A percentile compares a stretch with the other conserved stretches of the same genome.
phyloP scores from a whole-genome alignment of 257 asterid species.

The Scutellaria minor region DNA sequence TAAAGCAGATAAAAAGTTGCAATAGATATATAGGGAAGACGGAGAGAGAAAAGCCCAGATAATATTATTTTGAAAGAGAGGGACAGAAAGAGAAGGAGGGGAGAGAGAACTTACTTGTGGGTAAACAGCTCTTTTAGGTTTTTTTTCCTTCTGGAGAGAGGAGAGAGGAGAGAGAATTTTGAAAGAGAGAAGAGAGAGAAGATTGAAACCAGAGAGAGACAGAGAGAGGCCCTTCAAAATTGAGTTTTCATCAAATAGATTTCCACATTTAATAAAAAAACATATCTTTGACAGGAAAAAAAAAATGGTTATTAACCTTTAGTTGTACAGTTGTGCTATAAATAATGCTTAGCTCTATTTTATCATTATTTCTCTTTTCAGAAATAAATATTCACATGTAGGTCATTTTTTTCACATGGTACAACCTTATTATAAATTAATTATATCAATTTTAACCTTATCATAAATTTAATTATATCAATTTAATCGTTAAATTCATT shows the following conservation, averaged over 20 bases:
- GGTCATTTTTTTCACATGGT: neutral
- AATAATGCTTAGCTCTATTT: constrained; percentile 15
- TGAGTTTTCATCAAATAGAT: constrained; percentile 45
- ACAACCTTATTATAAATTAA: neutral
- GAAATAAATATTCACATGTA: neutral
- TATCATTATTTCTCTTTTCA: neutral
- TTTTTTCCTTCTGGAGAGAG: constrained; percentile 72
- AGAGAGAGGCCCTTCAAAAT: constrained; percentile 47
- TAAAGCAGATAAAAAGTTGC: constrained; percentile 28
- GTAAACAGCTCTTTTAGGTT: constrained; percentile 83
- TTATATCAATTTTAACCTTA: neutral
- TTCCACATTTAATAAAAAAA: constrained; percentile 36
- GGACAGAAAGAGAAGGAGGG: constrained; percentile 33
- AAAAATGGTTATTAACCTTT: constrained; percentile 21
- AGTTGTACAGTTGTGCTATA: constrained; percentile 19
- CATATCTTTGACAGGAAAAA: constrained; percentile 18
- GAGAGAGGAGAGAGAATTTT: constrained; percentile 47
- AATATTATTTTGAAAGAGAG: constrained; percentile 39
- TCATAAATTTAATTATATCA: too few relatives aligned
- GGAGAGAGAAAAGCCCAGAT: constrained; percentile 45
- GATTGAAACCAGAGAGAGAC: constrained; percentile 52
- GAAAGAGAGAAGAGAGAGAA: constrained; percentile 36
- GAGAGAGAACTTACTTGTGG: constrained; percentile 84
- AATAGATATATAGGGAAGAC: constrained; percentile 36
- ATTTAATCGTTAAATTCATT: too few relatives aligned